A percentile compares a stretch with the other conserved stretches of the same genome.
Evolutionary conservation across 2,329 filamentous ascomycete species (phyloP).

Genomic region (Paecilomyces fulvus): DNA sequence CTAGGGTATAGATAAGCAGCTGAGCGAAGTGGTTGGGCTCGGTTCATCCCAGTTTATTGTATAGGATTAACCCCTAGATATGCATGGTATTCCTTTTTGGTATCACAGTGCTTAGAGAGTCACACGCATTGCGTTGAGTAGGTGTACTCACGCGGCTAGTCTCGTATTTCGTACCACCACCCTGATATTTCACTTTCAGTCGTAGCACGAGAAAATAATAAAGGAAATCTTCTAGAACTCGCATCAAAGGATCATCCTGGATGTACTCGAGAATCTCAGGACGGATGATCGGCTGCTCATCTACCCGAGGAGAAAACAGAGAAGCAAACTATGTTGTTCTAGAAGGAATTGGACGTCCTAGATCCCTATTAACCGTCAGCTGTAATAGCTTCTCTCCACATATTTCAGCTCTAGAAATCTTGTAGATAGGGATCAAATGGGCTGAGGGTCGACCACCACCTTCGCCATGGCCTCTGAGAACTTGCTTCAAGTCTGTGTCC

Average conservation of each 20-base stretch:
- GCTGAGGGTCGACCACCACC: too few relatives aligned
- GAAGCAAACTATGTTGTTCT: background rate
- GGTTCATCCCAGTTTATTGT: background rate
- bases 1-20: background rate
- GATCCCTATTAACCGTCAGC: background rate
- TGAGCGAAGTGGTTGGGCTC: background rate
- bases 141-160: too few relatives aligned
- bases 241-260: background rate
- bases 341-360: background rate
- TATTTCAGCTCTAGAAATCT: background rate
- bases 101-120: background rate
- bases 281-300: background rate
- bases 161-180: too few relatives aligned
- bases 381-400: background rate
- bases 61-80: background rate
- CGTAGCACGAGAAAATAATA: background rate
- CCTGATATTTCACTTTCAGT: background rate
- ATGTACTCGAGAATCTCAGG: background rate
- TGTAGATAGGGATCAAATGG: background rate
- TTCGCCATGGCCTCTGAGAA: too few relatives aligned
- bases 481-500: too few relatives aligned
- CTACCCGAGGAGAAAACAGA: background rate
- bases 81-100: background rate
- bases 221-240: background rate
- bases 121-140: too few relatives aligned